A percentile compares a stretch with the other conserved stretches of the same genome.
phyloP scores from a whole-genome alignment of 2,329 filamentous ascomycete species.

The Diplodia sapinea region DNA sequence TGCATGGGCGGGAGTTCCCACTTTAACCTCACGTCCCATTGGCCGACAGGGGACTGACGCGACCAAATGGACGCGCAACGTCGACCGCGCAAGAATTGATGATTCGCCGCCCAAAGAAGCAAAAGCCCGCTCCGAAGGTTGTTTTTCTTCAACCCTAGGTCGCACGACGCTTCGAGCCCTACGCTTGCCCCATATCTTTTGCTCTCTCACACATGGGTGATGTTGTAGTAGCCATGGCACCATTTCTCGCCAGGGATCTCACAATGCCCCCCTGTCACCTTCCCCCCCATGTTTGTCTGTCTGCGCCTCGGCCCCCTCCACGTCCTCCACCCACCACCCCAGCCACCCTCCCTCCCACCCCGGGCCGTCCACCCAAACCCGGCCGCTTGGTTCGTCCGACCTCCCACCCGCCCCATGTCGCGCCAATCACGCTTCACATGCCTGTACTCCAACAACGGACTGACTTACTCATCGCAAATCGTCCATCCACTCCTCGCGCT shows the following conservation, averaged over 20 bases:
- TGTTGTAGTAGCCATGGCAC: not conserved
- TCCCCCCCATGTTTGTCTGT: too few relatives aligned
- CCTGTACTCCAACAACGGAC: not conserved
- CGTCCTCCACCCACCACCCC: not conserved
- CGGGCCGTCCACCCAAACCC: not conserved
- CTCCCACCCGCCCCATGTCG: conserved; percentile 1
- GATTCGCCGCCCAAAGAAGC: not conserved
- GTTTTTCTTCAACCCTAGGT: not conserved
- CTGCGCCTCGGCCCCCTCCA: too few relatives aligned
- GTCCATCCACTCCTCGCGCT: not conserved
- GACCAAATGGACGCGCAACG: not conserved
- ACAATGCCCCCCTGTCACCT: not conserved
- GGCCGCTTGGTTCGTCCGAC: not conserved
- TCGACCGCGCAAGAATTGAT: not conserved
- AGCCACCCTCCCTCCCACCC: not conserved
- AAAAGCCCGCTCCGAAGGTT: not conserved
- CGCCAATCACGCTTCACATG: not conserved
- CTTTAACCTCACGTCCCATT: conserved; percentile 5
- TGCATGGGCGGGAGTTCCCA: conserved; percentile 13
- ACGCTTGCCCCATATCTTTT: not conserved
- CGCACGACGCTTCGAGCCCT: too few relatives aligned
- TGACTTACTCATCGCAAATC: not conserved
- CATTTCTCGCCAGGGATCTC: not conserved
- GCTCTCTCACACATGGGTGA: not conserved
- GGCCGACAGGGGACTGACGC: not conserved